phyloP scores from a whole-genome alignment of 2,329 filamentous ascomycete genomes.

The Akanthomyces lecanii region DNA sequence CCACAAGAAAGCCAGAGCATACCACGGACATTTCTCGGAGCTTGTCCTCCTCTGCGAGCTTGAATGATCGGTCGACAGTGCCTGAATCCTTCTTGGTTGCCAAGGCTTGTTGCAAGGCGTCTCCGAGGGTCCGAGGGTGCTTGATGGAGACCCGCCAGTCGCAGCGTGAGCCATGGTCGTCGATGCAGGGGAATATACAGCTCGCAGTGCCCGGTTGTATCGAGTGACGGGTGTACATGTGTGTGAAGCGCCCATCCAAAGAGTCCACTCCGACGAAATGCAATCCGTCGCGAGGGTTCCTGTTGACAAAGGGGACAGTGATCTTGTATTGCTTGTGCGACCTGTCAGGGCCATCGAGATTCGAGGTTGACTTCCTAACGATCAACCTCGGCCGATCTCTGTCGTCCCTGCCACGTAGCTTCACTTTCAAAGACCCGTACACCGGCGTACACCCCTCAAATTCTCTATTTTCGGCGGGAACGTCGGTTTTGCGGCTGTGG shows the following conservation, averaged over 20 bases:
- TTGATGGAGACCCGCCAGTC: constrained; percentile 87
- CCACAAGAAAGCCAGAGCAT: constrained; percentile 83
- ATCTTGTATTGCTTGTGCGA: constrained; percentile 47
- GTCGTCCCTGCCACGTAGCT: constrained; percentile 38
- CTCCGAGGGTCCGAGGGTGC: constrained; percentile 79
- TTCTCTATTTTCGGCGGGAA: constrained; percentile 53
- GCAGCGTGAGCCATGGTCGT: constrained; percentile 75
- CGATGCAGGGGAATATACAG: constrained; percentile 89
- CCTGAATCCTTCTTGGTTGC: constrained; percentile 37
- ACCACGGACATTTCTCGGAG: constrained; percentile 84
- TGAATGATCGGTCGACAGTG: constrained; percentile 32
- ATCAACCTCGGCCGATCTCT: constrained; percentile 39
- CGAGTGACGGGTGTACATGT: constrained; percentile 84
- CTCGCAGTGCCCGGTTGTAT: constrained; percentile 73
- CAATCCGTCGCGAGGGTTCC: constrained; percentile 75
- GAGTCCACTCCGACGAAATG: constrained; percentile 86
- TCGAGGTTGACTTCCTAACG: constrained; percentile 40
- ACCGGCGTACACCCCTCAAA: constrained; percentile 52
- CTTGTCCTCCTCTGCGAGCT: constrained; percentile 72
- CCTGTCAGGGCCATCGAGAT: constrained; percentile 29
- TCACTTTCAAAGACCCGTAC: constrained; percentile 48
- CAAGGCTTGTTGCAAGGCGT: constrained; percentile 56
- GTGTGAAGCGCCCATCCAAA: constrained; percentile 78
- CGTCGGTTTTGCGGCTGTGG: constrained; percentile 48
- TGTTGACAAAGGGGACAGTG: constrained; percentile 71